A percentile compares a stretch with the other conserved stretches of the same genome.
phyloP scores from a whole-genome alignment of 495 filamentous ascomycete genomes.

The Cladorrhinum samala region DNA sequence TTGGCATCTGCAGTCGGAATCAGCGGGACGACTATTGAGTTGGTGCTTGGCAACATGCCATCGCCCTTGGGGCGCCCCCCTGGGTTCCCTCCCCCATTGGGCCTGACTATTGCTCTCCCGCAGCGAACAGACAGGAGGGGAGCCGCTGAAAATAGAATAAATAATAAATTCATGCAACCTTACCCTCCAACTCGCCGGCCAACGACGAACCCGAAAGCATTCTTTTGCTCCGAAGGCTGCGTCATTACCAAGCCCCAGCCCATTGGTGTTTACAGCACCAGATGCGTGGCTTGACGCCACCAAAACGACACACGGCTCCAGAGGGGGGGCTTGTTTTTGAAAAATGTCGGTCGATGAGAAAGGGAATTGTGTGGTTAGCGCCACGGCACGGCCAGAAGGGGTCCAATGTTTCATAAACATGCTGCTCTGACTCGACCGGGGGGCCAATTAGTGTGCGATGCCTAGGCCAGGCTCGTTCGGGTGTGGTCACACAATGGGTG shows the following conservation, averaged over 20 bases:
- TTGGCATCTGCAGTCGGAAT: too few relatives aligned
- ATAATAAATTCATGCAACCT: too few relatives aligned
- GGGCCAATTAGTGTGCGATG: not conserved
- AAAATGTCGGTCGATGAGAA: not conserved
- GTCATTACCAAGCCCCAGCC: not conserved
- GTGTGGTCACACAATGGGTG: not conserved
- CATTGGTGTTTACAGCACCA: not conserved
- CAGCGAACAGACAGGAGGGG: not conserved
- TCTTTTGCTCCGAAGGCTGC: not conserved
- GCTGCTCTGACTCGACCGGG: not conserved
- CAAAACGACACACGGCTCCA: not conserved
- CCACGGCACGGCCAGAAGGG: not conserved
- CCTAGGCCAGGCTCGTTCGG: not conserved
- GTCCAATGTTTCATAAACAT: not conserved
- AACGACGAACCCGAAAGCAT: not conserved
- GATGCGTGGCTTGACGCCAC: not conserved
- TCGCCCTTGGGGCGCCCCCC: too few relatives aligned
- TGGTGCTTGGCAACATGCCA: not conserved
- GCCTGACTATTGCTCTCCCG: not conserved
- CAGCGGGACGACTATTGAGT: not conserved
- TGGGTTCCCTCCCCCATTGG: not conserved
- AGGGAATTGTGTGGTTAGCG: not conserved
- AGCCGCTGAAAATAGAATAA: not conserved
- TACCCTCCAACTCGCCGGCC: not conserved
- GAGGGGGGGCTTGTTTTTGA: too few relatives aligned